phyloP scores from a whole-genome alignment of 2,329 filamentous ascomycete species.

The Aspergillus hortae region DNA sequence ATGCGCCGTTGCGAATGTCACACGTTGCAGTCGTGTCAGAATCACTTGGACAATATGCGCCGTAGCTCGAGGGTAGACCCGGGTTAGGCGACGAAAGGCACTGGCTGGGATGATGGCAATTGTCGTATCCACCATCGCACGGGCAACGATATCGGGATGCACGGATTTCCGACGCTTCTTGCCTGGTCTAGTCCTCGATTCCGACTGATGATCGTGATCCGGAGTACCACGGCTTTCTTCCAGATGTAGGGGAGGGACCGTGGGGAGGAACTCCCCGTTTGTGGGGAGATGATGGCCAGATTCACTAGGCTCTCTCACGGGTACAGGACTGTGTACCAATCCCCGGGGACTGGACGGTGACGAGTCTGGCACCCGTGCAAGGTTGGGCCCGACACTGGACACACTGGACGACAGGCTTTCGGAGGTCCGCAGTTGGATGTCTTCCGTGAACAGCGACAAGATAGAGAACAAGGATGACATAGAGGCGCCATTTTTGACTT shows the following conservation, averaged over 20 bases:
- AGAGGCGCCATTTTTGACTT: slow-evolving; percentile 94
- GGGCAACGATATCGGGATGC: slow-evolving; percentile 94
- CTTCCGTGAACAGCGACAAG: slow-evolving; percentile 93
- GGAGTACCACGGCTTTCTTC: slow-evolving; percentile 45
- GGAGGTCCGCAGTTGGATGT: slow-evolving; percentile 72
- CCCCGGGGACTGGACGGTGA: slow-evolving; percentile 36
- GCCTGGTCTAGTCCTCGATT: slow-evolving; percentile 17
- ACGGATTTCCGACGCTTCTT: slow-evolving; percentile 62
- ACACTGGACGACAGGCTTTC: slow-evolving; percentile 48
- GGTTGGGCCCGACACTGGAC: slow-evolving; percentile 29
- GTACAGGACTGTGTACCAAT: slow-evolving; percentile 24
- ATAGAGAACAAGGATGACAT: slow-evolving; percentile 99
- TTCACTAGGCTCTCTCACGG: slow-evolving; percentile 18
- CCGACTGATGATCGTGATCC: slow-evolving; percentile 23
- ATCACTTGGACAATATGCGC: slow-evolving; percentile 98
- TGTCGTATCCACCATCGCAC: slow-evolving; percentile 92
- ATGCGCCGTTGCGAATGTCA: slow-evolving; percentile 91
- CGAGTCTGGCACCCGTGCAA: slow-evolving; percentile 34
- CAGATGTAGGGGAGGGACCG: slow-evolving; percentile 72
- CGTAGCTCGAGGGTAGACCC: slow-evolving; percentile 92
- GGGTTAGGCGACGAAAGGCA: slow-evolving; percentile 86
- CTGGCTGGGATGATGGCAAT: slow-evolving; percentile 98
- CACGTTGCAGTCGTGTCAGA: slow-evolving; percentile 85
- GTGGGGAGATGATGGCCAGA: slow-evolving; percentile 18
- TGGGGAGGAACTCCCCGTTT: slow-evolving; percentile 46